Evolutionary conservation across 2,329 filamentous ascomycete species (phyloP), one percentile per base, ranked within the genome.

Genomic region (Epicoccum sorghinum): DNA sequence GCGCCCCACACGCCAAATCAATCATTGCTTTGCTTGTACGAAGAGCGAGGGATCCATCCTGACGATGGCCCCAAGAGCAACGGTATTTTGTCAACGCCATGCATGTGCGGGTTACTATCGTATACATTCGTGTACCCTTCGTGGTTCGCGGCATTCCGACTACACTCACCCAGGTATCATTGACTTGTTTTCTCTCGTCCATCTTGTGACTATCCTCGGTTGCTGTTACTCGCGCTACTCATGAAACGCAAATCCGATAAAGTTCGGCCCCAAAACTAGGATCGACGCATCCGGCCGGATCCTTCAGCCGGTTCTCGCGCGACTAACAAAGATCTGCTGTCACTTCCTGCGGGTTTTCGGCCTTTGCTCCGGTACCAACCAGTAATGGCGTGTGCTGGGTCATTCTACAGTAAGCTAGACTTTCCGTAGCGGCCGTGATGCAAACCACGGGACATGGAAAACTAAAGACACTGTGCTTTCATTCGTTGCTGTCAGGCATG

Each of bases 371-470:
- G 52, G 41, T 41, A 36, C 52, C 41, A 49, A 27, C 36, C 13
- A 41, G n/a, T 13, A n/a, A 44, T 45, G 41, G 45, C 40, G 51
- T 36, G 35, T 24, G 35, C 40, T 54, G 51, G 30, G 40, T 40
- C 46, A 35, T 41, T 38, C 36, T 45, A 45, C 51, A 27, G 51
- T 44, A 44, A 33, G 33, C 45, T 42, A 40, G 29, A 30, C 45
- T 41, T 54, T 35, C 51, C 51, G 51, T 45, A 41, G 36, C 52
- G 36, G 46, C 52, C 52, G 36, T 37, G 30, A 18, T 46, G 46
- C 40, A 35, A 48, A 40, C 45, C 35, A 48, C 35, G 40, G 45
- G 23, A 41, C 33, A 49, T 23, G 23, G 24, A 32, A 36, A 41
- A 36, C 23, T 24, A 38, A 42, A 32, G 6, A 22, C 24, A 27